Conservation (phyloP, 345 rosid genomes). For the Aegle marmelos region DNA sequence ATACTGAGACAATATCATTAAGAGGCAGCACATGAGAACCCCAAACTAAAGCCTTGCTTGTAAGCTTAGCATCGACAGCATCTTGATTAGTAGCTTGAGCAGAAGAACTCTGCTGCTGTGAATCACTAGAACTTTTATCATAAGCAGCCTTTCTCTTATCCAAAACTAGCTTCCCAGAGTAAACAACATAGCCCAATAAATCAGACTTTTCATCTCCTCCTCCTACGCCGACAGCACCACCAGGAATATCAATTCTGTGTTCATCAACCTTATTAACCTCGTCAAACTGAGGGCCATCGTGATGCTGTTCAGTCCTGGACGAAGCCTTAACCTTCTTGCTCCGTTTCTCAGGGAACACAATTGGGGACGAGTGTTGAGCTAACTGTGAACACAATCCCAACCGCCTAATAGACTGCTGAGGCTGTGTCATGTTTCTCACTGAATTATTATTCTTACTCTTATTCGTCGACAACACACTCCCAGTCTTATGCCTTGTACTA, state of each 20-base stretch:
- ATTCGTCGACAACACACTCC: slow-evolving; percentile 32
- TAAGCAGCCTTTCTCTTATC: slow-evolving; percentile 54
- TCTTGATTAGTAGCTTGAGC: slow-evolving; percentile 42
- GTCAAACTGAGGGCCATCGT: slow-evolving; percentile 37
- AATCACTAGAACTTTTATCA: slow-evolving; percentile 34
- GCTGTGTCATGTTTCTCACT: slow-evolving; percentile 29
- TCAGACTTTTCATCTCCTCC: slow-evolving; percentile 90
- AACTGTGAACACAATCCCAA: slow-evolving; percentile 78
- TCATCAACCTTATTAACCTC: slow-evolving; percentile 54
- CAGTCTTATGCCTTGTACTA: slow-evolving; percentile 35
- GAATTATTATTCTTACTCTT: slow-evolving; percentile 22
- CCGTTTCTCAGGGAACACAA: slow-evolving; percentile 86
- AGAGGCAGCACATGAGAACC: slow-evolving; percentile 70
- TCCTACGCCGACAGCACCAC: slow-evolving; percentile 19
- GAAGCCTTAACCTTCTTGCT: slow-evolving; percentile 68
- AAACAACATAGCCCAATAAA: slow-evolving; percentile 73
- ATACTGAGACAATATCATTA: slow-evolving; percentile 77
- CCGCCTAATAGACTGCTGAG: slow-evolving; percentile 64
- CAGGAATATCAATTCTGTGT: slow-evolving; percentile 58
- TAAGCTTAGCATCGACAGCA: slow-evolving; percentile 71
- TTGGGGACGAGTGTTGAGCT: slow-evolving; percentile 75
- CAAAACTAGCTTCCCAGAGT: slow-evolving; percentile 69
- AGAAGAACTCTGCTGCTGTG: slow-evolving; percentile 33
- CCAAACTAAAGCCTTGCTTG: slow-evolving; percentile 85
- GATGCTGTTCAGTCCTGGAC: slow-evolving; percentile 32